Evolutionary conservation across 768 basidiomycete genomes (phyloP).

Genomic region (Artomyces pyxidatus): DNA sequence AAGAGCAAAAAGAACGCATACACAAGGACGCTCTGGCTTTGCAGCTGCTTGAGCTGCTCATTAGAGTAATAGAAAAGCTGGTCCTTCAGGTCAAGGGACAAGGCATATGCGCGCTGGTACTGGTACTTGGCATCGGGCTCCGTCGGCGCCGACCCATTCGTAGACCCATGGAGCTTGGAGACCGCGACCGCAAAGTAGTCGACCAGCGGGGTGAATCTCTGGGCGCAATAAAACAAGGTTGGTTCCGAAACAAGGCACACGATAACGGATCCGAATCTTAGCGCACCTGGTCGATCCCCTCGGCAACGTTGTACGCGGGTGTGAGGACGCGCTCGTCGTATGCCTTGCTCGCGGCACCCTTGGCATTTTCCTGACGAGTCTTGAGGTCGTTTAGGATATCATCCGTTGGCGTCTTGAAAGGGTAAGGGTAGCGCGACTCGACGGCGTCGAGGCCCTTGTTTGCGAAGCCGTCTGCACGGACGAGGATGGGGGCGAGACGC

Average conservation of each 20-base stretch:
- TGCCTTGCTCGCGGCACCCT: constrained; percentile 50
- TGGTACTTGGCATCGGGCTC: constrained; percentile 58
- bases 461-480: constrained; percentile 54
- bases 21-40: constrained; percentile 58
- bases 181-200: constrained; percentile 61
- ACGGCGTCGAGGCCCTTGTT: constrained; percentile 73
- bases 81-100: constrained; percentile 57
- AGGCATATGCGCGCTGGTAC: constrained; percentile 63
- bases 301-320: constrained; percentile 53
- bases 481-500: constrained; percentile 57
- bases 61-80: constrained; percentile 58
- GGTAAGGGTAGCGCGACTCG: constrained; percentile 64
- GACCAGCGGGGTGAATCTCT: constrained; percentile 71
- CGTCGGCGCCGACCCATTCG: constrained; percentile 38
- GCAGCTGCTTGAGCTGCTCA: constrained; percentile 65
- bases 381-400: constrained; percentile 58
- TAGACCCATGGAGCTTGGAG: constrained; percentile 23
- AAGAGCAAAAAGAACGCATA: constrained; percentile 27
- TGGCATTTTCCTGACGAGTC: constrained; percentile 46
- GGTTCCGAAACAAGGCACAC: constrained; percentile 1
- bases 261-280: constrained; percentile 2
- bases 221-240: constrained; percentile 15
- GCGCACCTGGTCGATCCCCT: constrained; percentile 65
- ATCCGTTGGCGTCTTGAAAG: constrained; percentile 67
- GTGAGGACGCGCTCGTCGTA: constrained; percentile 58